These are phyloP conservation scores for Talaromyces pinophilus DNA, from an alignment of 2,329 filamentous ascomycete species.

Conservation along the genomic window DNA sequence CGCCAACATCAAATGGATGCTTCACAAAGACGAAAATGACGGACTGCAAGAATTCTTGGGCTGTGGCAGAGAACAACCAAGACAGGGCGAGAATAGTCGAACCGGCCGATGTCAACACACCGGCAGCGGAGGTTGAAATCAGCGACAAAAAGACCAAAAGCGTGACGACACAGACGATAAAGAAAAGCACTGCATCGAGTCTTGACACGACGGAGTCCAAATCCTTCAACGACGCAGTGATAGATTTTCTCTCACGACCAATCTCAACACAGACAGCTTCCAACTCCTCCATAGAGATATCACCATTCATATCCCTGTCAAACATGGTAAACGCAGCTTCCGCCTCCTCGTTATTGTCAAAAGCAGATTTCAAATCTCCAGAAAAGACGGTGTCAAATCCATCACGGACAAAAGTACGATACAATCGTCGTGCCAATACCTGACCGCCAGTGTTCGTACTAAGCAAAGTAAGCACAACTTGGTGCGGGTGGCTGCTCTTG, in stretches of 20 bases:
- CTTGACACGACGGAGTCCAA: constrained; percentile 90
- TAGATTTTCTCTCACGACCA: constrained; percentile 90
- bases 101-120: constrained; percentile 85
- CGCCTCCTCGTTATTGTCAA: constrained; percentile 80
- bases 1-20: constrained; percentile 94
- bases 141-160: constrained; percentile 85
- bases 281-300: constrained; percentile 93
- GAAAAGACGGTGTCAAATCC: constrained; percentile 74
- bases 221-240: constrained; percentile 91
- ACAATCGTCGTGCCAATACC: constrained; percentile 81
- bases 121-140: constrained; percentile 85
- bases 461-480: constrained; percentile 79
- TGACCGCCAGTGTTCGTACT: constrained; percentile 72
- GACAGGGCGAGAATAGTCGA: constrained; percentile 85
- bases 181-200: constrained; percentile 83
- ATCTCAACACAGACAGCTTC: constrained; percentile 93
- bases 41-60: constrained; percentile 91
- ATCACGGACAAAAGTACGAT: constrained; percentile 77
- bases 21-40: constrained; percentile 96
- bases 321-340: constrained; percentile 89
- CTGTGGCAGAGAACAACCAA: constrained; percentile 90
- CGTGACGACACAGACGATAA: constrained; percentile 78
- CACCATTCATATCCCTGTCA: constrained; percentile 94
- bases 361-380: constrained; percentile 77
- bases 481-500: constrained; percentile 74